These are phyloP conservation scores for Collybiopsis luxurians DNA, from an alignment of 768 basidiomycete genomes.

Conservation along the genomic window DNA sequence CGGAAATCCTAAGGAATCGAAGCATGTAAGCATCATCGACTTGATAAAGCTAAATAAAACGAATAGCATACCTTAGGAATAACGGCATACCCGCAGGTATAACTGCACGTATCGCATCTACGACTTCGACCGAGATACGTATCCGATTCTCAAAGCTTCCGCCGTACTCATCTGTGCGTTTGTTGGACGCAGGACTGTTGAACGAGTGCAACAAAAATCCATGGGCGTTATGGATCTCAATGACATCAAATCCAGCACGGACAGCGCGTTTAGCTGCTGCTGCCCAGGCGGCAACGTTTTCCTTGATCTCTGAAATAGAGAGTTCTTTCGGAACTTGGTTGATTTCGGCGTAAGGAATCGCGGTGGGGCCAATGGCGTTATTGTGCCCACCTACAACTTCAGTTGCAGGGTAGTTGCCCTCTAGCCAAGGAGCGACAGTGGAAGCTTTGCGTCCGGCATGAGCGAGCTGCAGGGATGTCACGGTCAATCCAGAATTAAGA, in stretches of 20 bases:
- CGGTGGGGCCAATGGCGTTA: conserved; percentile 56
- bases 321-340: conserved; percentile 58
- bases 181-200: conserved; percentile 57
- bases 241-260: conserved; percentile 56
- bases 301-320: conserved; percentile 52
- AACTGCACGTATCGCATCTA: conserved; percentile 59
- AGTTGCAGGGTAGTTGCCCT: conserved; percentile 28
- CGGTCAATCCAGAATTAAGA: too few relatives aligned
- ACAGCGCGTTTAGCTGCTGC: conserved; percentile 51
- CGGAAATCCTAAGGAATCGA: conserved; percentile 51
- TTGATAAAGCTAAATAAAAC: background rate
- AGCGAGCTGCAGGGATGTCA: conserved; percentile 35
- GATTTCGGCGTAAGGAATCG: conserved; percentile 38
- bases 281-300: conserved; percentile 53
- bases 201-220: conserved; percentile 60
- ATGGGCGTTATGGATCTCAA: conserved; percentile 66
- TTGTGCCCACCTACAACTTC: conserved; percentile 46
- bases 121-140: conserved; percentile 59
- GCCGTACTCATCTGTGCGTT: conserved; percentile 66
- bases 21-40: background rate
- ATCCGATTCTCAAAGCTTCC: conserved; percentile 70
- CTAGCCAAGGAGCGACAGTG: conserved; percentile 60
- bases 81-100: conserved; percentile 65
- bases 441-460: conserved; percentile 80
- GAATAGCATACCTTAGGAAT: conserved; percentile 54